These are phyloP conservation scores for Nigrograna mackinnonii DNA, from an alignment of 2,329 filamentous ascomycete species.

Conservation along the genomic window DNA sequence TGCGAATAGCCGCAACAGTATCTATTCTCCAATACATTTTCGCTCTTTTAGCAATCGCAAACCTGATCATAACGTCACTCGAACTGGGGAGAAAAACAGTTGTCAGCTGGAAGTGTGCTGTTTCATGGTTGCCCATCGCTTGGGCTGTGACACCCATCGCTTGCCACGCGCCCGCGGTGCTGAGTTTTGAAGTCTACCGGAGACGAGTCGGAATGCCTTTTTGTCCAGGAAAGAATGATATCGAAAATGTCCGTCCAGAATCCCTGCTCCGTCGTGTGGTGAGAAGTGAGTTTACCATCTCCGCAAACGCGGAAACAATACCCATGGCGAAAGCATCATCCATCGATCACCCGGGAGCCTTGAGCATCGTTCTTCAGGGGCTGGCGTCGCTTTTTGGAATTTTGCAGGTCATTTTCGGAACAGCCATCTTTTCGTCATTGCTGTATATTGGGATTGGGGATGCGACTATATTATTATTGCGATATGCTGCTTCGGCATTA, in stretches of 20 bases:
- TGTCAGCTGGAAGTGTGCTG: background rate
- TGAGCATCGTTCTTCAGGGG: background rate
- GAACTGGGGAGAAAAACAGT: background rate
- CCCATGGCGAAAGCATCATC: background rate
- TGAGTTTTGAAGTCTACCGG: background rate
- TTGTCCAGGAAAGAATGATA: background rate
- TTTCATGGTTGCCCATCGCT: background rate
- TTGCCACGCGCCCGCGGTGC: background rate
- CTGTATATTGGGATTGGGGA: slow-evolving; percentile 1
- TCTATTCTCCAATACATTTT: background rate
- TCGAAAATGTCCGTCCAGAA: too few relatives aligned
- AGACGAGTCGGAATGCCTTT: background rate
- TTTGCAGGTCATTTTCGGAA: slow-evolving; percentile 1
- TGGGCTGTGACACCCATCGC: background rate
- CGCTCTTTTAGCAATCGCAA: background rate
- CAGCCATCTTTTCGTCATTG: background rate
- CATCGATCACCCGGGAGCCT: background rate
- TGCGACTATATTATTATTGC: background rate
- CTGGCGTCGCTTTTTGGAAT: background rate
- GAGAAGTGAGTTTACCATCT: background rate
- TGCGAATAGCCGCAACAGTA: background rate
- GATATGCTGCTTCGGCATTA: background rate
- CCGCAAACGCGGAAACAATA: background rate
- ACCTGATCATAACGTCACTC: background rate
- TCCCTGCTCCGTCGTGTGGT: background rate